These are phyloP conservation scores for Castanospermum australe DNA, from an alignment of 306 rosid species.

Conservation along the genomic window DNA sequence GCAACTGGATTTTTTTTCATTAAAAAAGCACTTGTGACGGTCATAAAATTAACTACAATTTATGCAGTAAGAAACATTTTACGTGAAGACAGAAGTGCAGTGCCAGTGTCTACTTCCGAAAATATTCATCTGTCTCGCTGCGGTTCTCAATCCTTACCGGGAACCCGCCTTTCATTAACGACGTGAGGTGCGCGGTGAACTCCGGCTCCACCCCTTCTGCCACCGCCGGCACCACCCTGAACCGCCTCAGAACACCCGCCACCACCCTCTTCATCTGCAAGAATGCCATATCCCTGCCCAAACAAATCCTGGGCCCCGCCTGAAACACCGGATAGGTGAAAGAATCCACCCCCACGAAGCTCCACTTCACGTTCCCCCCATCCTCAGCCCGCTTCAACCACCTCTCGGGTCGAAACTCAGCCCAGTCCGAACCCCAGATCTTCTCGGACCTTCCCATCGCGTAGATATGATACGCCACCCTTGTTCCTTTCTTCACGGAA, in stretches of 20 bases:
- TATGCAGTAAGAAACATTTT: too few relatives aligned
- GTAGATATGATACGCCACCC: slow-evolving; percentile 52
- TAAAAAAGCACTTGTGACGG: too few relatives aligned
- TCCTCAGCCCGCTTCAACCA: slow-evolving; percentile 48
- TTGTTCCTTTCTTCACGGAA: slow-evolving; percentile 55
- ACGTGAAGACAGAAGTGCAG: too few relatives aligned
- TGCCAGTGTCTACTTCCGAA: too few relatives aligned
- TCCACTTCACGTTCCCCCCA: slow-evolving; percentile 29
- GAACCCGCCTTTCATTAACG: slow-evolving; percentile 63
- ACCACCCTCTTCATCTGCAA: slow-evolving; percentile 80
- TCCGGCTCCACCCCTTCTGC: slow-evolving; percentile 36
- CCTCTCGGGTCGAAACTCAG: slow-evolving; percentile 59
- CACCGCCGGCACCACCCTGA: slow-evolving; percentile 47
- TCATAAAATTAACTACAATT: too few relatives aligned
- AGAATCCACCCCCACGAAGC: slow-evolving; percentile 50
- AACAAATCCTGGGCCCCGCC: slow-evolving; percentile 77
- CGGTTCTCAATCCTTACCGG: slow-evolving; percentile 44
- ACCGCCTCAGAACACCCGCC: slow-evolving; percentile 45
- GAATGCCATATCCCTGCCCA: slow-evolving; percentile 86
- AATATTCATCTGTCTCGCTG: not conserved
- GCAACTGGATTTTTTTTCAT: too few relatives aligned
- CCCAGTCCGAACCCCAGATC: slow-evolving; percentile 76
- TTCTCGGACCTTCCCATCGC: slow-evolving; percentile 60
- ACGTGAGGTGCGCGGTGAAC: slow-evolving; percentile 40
- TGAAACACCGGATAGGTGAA: slow-evolving; percentile 69